Base-by-base conservation (phyloP, 176 grass and related monocot genomes). In the Avena atlantica region DNA sequence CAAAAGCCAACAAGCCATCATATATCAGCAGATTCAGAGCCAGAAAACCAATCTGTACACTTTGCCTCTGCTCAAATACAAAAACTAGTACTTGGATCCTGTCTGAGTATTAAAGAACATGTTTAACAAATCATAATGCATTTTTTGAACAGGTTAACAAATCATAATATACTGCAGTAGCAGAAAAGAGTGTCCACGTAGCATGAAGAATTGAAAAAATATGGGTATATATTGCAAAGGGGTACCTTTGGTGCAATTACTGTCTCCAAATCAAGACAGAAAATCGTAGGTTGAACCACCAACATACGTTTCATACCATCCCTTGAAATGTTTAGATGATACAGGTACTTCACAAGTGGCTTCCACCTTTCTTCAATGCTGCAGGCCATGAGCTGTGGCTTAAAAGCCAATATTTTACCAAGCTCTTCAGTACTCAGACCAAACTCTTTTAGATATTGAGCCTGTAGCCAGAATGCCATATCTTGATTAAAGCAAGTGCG, bases 281-380 rank as follows among this genome's bases (percentile, higher is more conserved):
- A 98, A 83, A 98, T 89, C 65, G 94, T 89, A 83, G 96, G 93
- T 85, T 96, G 91, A 42, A 98, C 92, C 23, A 92, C 60, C 72
- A 98, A 25, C 86, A 96, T 94, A 83, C 93, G 88, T 57, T 96
- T 98, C 96, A 98, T 96, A 55, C 96, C 96, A 68, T 93, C 96
- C 79, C 57, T 83, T 70, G 75, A 77, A 88, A 98, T 86, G 81
- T 91, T 91, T 63, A 98, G 81, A 79, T 94, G 93, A 85, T 96
- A 98, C 29, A 98, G 70, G 84, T 94, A 98, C 60, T 93, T 91
- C 12, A 98, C 92, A 44, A 98, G 92, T 83, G 96, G 93, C 78
- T 87, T 98, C 96, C 90, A 98, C 81, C 90, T 96, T 88, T 98
- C 93, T 88, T 98, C 87, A 62, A 98, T 92, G 76, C 93, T 90